phyloP scores from a whole-genome alignment of 2,329 filamentous ascomycete genomes.

The Orbilia brochopaga region DNA sequence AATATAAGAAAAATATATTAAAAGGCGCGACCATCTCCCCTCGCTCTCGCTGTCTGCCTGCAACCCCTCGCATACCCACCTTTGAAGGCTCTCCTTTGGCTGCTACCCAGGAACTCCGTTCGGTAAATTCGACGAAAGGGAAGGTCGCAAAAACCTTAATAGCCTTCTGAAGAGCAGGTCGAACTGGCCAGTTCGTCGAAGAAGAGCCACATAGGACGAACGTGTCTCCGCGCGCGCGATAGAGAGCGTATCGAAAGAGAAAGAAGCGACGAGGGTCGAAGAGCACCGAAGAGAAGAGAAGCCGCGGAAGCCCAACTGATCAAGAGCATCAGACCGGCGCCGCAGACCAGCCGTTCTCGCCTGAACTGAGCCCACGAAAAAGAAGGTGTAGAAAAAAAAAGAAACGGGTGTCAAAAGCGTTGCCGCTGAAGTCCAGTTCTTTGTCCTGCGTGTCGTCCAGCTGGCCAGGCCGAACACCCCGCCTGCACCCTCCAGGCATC shows the following conservation, averaged over 20 bases:
- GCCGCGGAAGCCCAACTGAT: not conserved
- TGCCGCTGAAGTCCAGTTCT: not conserved
- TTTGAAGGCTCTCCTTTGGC: conserved; percentile 20
- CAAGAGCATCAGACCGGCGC: not conserved
- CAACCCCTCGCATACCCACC: conserved; percentile 9
- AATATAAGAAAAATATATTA: conserved; percentile 24
- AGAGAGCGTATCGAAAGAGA: not conserved
- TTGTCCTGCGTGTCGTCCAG: conserved; percentile 12
- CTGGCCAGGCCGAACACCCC: conserved; percentile 19
- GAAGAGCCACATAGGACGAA: conserved; percentile 35
- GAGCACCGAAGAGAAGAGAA: not conserved
- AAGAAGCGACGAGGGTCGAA: conserved; percentile 1
- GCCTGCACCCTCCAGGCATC: conserved; percentile 29
- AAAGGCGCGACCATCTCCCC: conserved; percentile 11
- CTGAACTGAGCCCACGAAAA: conserved; percentile 5
- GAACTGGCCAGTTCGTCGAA: conserved; percentile 46
- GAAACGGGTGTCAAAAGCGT: not conserved
- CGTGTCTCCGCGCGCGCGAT: conserved; percentile 12
- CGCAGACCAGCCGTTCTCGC: not conserved
- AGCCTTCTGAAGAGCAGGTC: conserved; percentile 43
- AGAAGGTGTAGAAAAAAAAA: conserved; percentile 22
- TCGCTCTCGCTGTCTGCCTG: no score
- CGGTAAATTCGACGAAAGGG: conserved; percentile 51
- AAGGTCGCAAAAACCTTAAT: conserved; percentile 51
- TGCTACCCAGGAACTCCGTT: conserved; percentile 43